Evolutionary conservation across 495 filamentous ascomycete species (phyloP).

Genomic region (Zalerion maritima): DNA sequence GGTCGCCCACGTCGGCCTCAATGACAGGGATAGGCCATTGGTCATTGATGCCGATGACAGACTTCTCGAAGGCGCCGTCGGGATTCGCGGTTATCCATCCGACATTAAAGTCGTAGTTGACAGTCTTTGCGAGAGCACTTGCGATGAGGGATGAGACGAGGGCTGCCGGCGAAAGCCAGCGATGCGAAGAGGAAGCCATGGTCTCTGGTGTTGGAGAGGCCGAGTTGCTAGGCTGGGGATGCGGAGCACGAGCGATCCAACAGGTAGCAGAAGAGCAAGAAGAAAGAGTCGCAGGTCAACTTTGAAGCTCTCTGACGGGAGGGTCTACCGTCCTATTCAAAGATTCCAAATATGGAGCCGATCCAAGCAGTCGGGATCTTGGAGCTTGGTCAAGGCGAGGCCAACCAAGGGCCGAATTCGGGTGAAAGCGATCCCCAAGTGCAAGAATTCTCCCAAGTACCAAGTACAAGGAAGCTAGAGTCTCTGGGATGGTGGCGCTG

Average conservation of each 20-base stretch:
- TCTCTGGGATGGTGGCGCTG: background rate
- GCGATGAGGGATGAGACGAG: conserved; percentile 19
- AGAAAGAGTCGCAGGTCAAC: too few relatives aligned
- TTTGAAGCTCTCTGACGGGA: too few relatives aligned
- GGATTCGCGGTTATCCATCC: conserved; percentile 71
- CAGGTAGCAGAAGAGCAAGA: conserved; percentile 2
- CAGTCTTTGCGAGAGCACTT: conserved; percentile 40
- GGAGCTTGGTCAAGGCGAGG: too few relatives aligned
- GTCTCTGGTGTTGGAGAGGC: conserved; percentile 6
- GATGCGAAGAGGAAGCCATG: conserved; percentile 11
- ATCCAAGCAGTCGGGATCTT: too few relatives aligned
- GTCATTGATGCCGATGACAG: conserved; percentile 67
- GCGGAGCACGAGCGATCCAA: background rate
- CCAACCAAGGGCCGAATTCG: too few relatives aligned
- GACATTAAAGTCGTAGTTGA: conserved; percentile 66
- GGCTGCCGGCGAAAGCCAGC: conserved; percentile 17
- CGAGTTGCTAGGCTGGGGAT: conserved; percentile 3
- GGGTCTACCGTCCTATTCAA: too few relatives aligned
- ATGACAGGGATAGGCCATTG: conserved; percentile 65
- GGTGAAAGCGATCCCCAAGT: too few relatives aligned
- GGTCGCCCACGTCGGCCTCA: conserved; percentile 55
- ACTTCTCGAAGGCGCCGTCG: conserved; percentile 51
- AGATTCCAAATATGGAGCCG: too few relatives aligned
- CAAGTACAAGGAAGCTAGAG: too few relatives aligned
- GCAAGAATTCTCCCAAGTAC: too few relatives aligned